phyloP scores from a whole-genome alignment of 2,329 filamentous ascomycete species.

The Pseudodiploospora longispora region DNA sequence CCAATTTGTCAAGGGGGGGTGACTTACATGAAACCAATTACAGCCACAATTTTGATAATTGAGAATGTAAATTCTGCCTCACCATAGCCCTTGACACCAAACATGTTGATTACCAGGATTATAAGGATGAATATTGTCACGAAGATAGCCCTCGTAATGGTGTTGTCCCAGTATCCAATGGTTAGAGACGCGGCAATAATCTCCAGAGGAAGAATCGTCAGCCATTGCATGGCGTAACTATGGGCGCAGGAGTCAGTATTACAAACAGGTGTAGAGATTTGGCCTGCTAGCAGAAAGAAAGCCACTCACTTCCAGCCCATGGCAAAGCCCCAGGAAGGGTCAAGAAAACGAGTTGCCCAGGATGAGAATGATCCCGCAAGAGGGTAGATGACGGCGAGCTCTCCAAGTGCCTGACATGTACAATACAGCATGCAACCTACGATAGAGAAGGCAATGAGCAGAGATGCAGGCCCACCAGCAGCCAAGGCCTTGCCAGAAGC shows the following conservation, averaged over 20 bases:
- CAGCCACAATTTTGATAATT: constrained; percentile 75
- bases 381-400: constrained; percentile 84
- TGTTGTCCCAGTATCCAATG: constrained; percentile 67
- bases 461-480: constrained; percentile 66
- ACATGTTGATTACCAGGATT: constrained; percentile 77
- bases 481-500: constrained; percentile 66
- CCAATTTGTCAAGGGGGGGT: no score
- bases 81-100: constrained; percentile 81
- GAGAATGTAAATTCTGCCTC: constrained; percentile 86
- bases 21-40: constrained; percentile 78
- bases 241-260: constrained; percentile 3
- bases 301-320: constrained; percentile 81
- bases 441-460: constrained; percentile 69
- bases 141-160: constrained; percentile 62
- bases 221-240: constrained; percentile 82
- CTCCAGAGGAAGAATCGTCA: constrained; percentile 74
- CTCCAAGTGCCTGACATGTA: constrained; percentile 84
- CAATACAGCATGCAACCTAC: constrained; percentile 86
- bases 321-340: constrained; percentile 89
- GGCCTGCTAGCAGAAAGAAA: background rate
- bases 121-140: constrained; percentile 71
- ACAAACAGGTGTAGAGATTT: background rate
- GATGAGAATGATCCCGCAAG: constrained; percentile 88
- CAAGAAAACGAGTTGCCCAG: constrained; percentile 85
- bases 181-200: constrained; percentile 82